A percentile compares a stretch with the other conserved stretches of the same genome.
Conservation (phyloP, 2,329 filamentous ascomycete species). For the Tetracladium maxilliforme region DNA sequence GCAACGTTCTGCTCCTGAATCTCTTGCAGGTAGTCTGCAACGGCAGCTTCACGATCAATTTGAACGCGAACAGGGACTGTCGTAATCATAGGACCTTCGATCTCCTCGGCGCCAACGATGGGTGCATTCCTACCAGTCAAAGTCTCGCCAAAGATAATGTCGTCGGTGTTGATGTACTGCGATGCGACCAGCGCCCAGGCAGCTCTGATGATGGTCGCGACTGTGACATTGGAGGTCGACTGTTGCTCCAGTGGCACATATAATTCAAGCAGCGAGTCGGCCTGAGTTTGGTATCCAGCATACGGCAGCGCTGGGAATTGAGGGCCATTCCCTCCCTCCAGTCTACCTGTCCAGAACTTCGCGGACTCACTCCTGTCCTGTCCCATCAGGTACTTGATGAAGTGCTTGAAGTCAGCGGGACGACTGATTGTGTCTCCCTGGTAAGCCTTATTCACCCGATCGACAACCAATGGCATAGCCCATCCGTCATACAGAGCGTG, state of each 20-base stretch:
- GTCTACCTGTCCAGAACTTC: slow-evolving; percentile 29
- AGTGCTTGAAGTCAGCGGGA: slow-evolving; percentile 24
- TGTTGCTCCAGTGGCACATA: slow-evolving; percentile 25
- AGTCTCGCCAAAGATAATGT: slow-evolving; percentile 44
- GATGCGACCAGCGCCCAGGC: slow-evolving; percentile 42
- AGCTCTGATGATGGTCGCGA: slow-evolving; percentile 40
- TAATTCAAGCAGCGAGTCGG: slow-evolving; percentile 36
- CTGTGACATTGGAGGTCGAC: slow-evolving; percentile 25
- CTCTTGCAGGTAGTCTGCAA: slow-evolving; percentile 35
- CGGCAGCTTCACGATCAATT: slow-evolving; percentile 22
- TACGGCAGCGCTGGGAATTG: slow-evolving; percentile 33
- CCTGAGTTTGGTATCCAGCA: slow-evolving; percentile 29
- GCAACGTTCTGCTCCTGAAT: slow-evolving; percentile 40
- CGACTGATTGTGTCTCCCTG: slow-evolving; percentile 7
- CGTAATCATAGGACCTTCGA: slow-evolving; percentile 45
- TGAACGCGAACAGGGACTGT: slow-evolving; percentile 40
- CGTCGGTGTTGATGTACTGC: slow-evolving; percentile 32
- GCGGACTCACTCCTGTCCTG: slow-evolving; percentile 20
- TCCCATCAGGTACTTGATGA: slow-evolving; percentile 33
- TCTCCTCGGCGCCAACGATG: slow-evolving; percentile 24
- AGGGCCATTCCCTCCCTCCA: slow-evolving; percentile 26
- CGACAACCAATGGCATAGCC: slow-evolving; percentile 19
- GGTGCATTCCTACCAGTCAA: slow-evolving; percentile 34
- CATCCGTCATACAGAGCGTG: slow-evolving; percentile 43
- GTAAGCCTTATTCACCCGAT: slow-evolving; percentile 10